Evolutionary conservation across 2,329 filamentous ascomycete species (phyloP).

Genomic region (Aspergillus pseudoterreus): DNA sequence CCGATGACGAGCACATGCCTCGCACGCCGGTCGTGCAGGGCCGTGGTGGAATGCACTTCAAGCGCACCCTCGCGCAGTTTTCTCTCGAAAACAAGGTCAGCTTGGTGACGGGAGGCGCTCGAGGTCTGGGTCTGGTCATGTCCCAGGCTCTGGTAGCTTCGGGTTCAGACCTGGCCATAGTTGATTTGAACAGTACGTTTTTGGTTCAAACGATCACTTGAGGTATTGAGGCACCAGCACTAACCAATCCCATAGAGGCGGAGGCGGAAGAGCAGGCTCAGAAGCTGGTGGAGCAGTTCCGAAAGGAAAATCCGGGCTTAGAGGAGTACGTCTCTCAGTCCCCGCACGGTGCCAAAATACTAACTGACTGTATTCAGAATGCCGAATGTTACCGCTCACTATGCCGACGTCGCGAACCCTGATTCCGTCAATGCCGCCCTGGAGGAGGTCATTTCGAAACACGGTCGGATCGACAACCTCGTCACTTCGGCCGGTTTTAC

Average conservation of each 20-base stretch:
- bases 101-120: conserved; percentile 84
- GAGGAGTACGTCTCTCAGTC: conserved; percentile 51
- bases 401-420: conserved; percentile 78
- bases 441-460: conserved; percentile 63
- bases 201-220: neutral
- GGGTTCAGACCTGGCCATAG: conserved; percentile 83
- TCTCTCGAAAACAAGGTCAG: conserved; percentile 80
- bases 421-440: conserved; percentile 74
- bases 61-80: conserved; percentile 80
- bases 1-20: conserved; percentile 69
- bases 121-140: conserved; percentile 88
- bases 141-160: conserved; percentile 85
- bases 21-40: conserved; percentile 67
- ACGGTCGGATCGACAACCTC: conserved; percentile 83
- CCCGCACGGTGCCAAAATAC: neutral
- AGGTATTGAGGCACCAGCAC: neutral
- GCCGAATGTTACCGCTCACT: conserved; percentile 85
- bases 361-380: conserved; percentile 43
- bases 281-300: conserved; percentile 70
- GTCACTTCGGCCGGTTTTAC: conserved; percentile 97
- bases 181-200: conserved; percentile 81
- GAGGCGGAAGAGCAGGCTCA: conserved; percentile 76
- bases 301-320: conserved; percentile 72
- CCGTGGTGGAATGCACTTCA: conserved; percentile 74
- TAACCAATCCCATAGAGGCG: conserved; percentile 57